Evolutionary conservation across 495 filamentous ascomycete genomes (phyloP).

Genomic region (Talaromyces borbonicus): DNA sequence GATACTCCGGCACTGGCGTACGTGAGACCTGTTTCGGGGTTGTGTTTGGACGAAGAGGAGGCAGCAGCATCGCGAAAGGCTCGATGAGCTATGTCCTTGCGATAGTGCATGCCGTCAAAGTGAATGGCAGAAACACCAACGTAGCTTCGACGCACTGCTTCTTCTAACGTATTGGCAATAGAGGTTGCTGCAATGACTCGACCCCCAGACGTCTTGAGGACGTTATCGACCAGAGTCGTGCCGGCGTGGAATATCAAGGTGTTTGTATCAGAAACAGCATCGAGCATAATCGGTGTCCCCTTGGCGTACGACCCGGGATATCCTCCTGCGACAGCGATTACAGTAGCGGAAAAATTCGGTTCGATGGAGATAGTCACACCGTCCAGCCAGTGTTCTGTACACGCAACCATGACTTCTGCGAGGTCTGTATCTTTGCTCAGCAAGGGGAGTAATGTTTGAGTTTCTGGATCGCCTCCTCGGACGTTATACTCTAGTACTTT

Average conservation of each 20-base stretch:
- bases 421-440: conserved; percentile 74
- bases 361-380: conserved; percentile 58
- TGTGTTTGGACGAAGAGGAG: too few species aligned
- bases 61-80: conserved; percentile 25
- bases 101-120: conserved; percentile 86
- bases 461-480: conserved; percentile 92
- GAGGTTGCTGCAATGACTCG: conserved; percentile 86
- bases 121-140: conserved; percentile 63
- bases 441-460: conserved; percentile 81
- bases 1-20: conserved; percentile 91
- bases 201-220: conserved; percentile 70
- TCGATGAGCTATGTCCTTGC: conserved; percentile 84
- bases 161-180: conserved; percentile 60
- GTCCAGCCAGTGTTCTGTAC: conserved; percentile 64
- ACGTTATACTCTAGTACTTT: conserved; percentile 96
- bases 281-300: conserved; percentile 61
- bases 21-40: conserved; percentile 49
- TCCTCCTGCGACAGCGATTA: conserved; percentile 89
- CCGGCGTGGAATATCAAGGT: conserved; percentile 89
- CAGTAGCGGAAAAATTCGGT: conserved; percentile 67
- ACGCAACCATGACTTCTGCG: conserved; percentile 83
- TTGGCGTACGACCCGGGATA: conserved; percentile 87
- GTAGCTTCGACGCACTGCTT: conserved; percentile 80
- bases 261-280: conserved; percentile 33
- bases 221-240: conserved; percentile 52